Conservation (phyloP, 2,329 filamentous ascomycete genomes). For the Fusarium armeniacum region DNA sequence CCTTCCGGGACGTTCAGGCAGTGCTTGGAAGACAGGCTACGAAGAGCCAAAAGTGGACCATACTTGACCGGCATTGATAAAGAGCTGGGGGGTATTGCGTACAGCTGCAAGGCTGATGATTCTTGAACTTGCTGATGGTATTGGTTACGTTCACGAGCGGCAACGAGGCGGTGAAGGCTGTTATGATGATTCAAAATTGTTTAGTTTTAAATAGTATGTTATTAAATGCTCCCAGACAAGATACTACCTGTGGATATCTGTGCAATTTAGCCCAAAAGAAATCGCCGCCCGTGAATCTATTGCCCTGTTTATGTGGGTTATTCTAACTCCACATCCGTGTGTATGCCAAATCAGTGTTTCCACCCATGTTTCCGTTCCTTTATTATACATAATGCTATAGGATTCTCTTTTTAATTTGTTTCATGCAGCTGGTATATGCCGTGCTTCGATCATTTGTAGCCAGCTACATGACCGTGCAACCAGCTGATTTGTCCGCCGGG, state of each 20-base stretch:
- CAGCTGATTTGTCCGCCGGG: constrained; percentile 13
- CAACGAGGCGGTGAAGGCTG: background rate
- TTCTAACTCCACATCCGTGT: constrained; percentile 7
- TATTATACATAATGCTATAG: background rate
- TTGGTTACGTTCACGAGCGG: background rate
- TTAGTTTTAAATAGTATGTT: background rate
- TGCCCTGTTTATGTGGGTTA: constrained; percentile 3
- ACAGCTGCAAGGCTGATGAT: constrained; percentile 14
- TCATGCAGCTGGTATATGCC: background rate
- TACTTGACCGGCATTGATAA: background rate
- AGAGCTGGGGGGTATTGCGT: constrained; percentile 20
- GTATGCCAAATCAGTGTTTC: background rate
- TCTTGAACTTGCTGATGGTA: background rate
- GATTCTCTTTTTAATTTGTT: background rate
- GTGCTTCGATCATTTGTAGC: background rate
- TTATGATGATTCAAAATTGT: background rate
- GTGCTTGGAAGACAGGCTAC: constrained; percentile 19
- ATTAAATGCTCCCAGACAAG: background rate
- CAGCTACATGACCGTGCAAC: constrained; percentile 39
- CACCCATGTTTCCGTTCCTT: background rate
- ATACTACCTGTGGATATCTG: background rate
- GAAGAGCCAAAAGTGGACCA: background rate
- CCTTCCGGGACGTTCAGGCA: constrained; percentile 26
- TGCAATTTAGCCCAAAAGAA: constrained; percentile 22
- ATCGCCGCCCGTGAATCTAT: constrained; percentile 1